These are phyloP conservation scores for Umbelopsis sp. DNA, from an alignment of 192 early-diverging fungal genomes.

Conservation along the genomic window DNA sequence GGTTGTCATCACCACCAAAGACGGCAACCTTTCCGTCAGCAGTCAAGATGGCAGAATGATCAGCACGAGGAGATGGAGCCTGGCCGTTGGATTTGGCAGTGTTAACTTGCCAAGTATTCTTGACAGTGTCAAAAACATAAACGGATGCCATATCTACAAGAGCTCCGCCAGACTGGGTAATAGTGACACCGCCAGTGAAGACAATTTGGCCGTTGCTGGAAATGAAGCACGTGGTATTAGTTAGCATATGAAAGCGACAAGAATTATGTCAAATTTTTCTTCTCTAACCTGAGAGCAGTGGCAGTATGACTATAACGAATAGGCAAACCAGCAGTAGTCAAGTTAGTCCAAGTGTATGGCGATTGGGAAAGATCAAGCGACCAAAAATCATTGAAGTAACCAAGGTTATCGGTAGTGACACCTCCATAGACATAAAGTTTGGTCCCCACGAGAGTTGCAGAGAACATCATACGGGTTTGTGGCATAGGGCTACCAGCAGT, in stretches of 20 bases:
- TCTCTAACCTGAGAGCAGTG: conserved; percentile 19
- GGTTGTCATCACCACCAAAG: conserved; percentile 32
- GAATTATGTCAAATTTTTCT: not conserved
- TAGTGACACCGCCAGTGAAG: conserved; percentile 32
- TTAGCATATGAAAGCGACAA: not conserved
- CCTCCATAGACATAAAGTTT: conserved; percentile 37
- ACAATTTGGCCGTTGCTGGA: conserved; percentile 32
- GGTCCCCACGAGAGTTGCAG: conserved; percentile 18
- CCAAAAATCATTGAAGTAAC: conserved; percentile 23
- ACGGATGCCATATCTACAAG: conserved; percentile 21
- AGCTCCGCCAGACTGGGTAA: not conserved
- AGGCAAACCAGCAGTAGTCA: conserved; percentile 19
- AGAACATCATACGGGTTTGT: conserved; percentile 20
- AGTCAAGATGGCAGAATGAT: conserved; percentile 27
- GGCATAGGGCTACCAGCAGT: not conserved
- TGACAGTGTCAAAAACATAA: conserved; percentile 27
- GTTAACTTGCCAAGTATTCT: conserved; percentile 19
- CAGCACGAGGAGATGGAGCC: conserved; percentile 16
- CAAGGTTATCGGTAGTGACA: conserved; percentile 5
- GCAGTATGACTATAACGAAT: conserved; percentile 28
- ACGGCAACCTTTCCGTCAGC: conserved; percentile 26
- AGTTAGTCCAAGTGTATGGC: conserved; percentile 10
- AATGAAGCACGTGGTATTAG: not conserved
- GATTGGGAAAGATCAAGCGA: conserved; percentile 8
- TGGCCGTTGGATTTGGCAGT: not conserved